Conservation (phyloP, 352 stramenopile species). For the Phytophthora crassamura region DNA sequence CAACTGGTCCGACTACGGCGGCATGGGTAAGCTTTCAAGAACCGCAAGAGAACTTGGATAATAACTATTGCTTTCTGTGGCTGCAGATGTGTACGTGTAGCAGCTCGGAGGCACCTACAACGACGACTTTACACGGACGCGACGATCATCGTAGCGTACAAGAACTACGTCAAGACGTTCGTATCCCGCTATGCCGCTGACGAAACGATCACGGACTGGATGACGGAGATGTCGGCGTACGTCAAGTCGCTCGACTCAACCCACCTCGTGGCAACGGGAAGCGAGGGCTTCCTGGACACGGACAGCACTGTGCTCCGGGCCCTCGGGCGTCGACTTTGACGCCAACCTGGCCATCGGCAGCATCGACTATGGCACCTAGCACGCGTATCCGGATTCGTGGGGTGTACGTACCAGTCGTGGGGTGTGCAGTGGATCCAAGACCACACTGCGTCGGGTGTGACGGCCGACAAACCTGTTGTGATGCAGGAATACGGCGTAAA, state of each 20-base stretch:
- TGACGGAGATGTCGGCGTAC: too few species aligned
- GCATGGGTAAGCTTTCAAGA: constrained; percentile 27
- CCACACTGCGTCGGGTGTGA: constrained; percentile 34
- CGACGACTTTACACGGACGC: too few species aligned
- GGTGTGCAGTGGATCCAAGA: constrained; percentile 42
- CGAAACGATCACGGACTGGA: too few species aligned
- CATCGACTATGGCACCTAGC: constrained; percentile 44
- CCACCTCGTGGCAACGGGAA: constrained; percentile 38
- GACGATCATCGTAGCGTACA: too few species aligned
- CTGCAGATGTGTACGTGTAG: too few species aligned
- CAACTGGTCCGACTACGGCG: constrained; percentile 46
- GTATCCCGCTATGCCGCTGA: too few species aligned
- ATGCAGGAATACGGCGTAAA: constrained; percentile 43
- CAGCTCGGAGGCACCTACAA: too few species aligned
- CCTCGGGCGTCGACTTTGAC: constrained; percentile 43
- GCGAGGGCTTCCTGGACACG: constrained; percentile 47
- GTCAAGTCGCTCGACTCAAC: too few species aligned
- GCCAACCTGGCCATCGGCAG: too few species aligned
- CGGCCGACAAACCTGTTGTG: constrained; percentile 35
- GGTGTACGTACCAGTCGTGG: constrained; percentile 38
- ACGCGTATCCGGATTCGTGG: constrained; percentile 46
- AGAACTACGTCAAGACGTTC: too few species aligned
- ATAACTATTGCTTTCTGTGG: too few species aligned
- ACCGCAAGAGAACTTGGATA: too few species aligned
- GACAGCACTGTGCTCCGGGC: constrained; percentile 43